Evolutionary conservation across 139 green algal species (phyloP).

Genomic region (Coccomyxa sp.): DNA sequence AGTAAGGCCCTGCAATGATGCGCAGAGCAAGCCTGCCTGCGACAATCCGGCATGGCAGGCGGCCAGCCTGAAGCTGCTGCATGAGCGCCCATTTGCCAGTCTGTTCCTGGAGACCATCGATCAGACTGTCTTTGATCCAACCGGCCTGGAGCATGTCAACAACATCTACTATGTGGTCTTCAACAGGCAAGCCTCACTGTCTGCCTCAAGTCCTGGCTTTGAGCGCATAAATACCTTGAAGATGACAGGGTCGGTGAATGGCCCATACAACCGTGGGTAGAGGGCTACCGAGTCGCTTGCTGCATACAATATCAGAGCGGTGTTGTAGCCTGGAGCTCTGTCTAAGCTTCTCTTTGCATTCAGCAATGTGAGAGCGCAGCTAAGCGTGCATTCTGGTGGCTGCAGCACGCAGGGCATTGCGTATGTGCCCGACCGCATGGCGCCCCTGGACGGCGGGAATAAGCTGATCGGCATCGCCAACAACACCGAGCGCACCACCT

Average conservation of each 20-base stretch:
- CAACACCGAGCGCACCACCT: neutral
- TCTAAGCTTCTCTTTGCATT: too few species aligned
- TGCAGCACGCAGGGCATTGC: neutral
- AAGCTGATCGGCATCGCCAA: neutral
- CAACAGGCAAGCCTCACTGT: too few species aligned
- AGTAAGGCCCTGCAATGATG: too few species aligned
- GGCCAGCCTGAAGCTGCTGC: neutral
- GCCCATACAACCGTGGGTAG: too few species aligned
- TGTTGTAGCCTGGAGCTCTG: too few species aligned
- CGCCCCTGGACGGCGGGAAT: neutral
- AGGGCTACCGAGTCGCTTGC: too few species aligned
- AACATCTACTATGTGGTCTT: neutral
- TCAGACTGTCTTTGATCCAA: neutral
- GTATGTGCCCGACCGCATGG: neutral
- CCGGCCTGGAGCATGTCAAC: neutral
- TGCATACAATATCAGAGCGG: too few species aligned
- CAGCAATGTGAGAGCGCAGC: too few species aligned
- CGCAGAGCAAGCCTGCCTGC: neutral
- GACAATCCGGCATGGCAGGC: neutral
- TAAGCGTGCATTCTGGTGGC: neutral
- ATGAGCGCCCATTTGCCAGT: neutral
- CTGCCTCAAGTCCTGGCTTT: too few species aligned
- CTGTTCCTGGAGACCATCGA: neutral
- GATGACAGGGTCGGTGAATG: too few species aligned
- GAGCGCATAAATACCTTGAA: too few species aligned